Evolutionary conservation across 371 early-diverging fungal species (phyloP), one percentile per base, ranked within the genome.

Genomic region (Syncephalastrum contaminatum): DNA sequence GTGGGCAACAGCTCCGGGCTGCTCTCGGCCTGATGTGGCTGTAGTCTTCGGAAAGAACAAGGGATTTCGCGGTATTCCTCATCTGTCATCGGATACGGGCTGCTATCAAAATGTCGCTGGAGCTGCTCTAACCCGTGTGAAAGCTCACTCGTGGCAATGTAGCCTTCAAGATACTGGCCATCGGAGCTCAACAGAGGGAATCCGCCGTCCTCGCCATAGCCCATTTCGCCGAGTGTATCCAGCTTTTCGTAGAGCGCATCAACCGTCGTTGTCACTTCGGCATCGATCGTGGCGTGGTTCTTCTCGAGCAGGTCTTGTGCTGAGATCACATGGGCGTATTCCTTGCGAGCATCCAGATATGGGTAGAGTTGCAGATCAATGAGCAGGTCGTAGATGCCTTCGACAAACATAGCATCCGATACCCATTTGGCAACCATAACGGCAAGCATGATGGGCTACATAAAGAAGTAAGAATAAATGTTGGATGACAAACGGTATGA

Each of bases 391-490:
- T 92, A 92, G n/a, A 96, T 87, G 6, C 93, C 93, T 59, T 86
- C 88, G 6, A 80, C 82, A 59, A 88, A 83, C 57, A 77, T 73
- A 4, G 88, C 85, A 59, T 96, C 95, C 12, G 89, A 91, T 3
- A 89, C 83, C 94, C 93, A 95, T 61, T 95, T 96, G 2, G 75
- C 70, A 36, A 74, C 84, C 87, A 89, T 86, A 19, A 94, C 86
- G n/a, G 93, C 80, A 46, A 94, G 79, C 92, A 96, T 95, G 46
- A 94, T 86, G 0, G 96, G 96, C 48, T 95, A 73, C 56, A 57
- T 18, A 22, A 55, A 44, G 4, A 44, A 15, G 1, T 7, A 15
- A 21, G 15, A 15, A 15, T 19, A 16, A 44, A 12, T 2, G 2
- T 15, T 44, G 1, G 8, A 44, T 48, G 6, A 13, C 19, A 20